Percentiles rank a stretch among this genome's conserved stretches.
phyloP scores from a whole-genome alignment of 805 yeast species.

The Barnettozyma salicaria region DNA sequence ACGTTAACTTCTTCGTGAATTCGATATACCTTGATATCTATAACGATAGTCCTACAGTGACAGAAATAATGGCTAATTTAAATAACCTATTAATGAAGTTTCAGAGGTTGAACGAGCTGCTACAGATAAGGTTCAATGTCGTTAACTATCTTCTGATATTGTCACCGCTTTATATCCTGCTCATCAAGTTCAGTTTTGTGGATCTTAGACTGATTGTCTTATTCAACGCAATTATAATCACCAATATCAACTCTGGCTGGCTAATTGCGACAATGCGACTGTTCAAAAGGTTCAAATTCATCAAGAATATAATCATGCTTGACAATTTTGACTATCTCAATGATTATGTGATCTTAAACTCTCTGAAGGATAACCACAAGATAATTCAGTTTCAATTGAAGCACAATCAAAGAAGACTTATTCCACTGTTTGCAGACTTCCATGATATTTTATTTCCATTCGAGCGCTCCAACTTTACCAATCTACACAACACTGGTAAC shows the following conservation, averaged over 20 bases:
- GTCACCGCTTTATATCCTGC: slow-evolving; percentile 8
- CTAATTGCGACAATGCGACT: slow-evolving; percentile 4
- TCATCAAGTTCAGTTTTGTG: slow-evolving; percentile 2
- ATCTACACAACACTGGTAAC: slow-evolving; percentile 27
- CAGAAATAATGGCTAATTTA: slow-evolving; percentile 6
- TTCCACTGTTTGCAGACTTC: slow-evolving; percentile 2
- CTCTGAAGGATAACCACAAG: slow-evolving; percentile 25
- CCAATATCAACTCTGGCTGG: slow-evolving; percentile 8
- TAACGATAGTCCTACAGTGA: slow-evolving; percentile 7
- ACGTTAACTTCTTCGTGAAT: slow-evolving; percentile 9
- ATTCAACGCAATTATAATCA: slow-evolving; percentile 3
- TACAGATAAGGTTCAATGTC: slow-evolving; percentile 4
- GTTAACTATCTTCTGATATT: slow-evolving; percentile 7
- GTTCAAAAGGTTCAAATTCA: slow-evolving; percentile 6
- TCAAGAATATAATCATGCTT: slow-evolving; percentile 3
- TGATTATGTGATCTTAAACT: slow-evolving; percentile 4
- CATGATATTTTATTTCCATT: slow-evolving; percentile 48
- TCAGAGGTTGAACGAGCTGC: slow-evolving; percentile 1
- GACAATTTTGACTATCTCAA: slow-evolving; percentile 6
- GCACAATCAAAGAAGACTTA: slow-evolving; percentile 48
- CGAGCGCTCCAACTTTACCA: slow-evolving; percentile 46
- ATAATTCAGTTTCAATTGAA: slow-evolving; percentile 43
- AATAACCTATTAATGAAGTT: slow-evolving; percentile 6
- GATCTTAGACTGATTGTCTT: slow-evolving; percentile 2
- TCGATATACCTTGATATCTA: slow-evolving; percentile 9